Evolutionary conservation across 83 land plant species (phyloP).

Genomic region (Picea mariana): DNA sequence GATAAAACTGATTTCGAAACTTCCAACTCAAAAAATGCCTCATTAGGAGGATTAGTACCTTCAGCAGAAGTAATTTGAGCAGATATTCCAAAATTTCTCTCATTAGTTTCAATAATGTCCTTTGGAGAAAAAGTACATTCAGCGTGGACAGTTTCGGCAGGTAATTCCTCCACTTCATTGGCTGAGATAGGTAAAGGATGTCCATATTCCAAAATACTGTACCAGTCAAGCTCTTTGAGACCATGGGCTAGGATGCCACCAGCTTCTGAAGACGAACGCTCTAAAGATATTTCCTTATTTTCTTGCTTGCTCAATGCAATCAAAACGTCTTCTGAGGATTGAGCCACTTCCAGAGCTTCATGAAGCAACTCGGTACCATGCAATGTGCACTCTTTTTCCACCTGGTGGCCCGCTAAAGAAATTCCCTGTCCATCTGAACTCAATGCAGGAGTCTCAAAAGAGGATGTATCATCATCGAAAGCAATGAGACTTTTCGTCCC

Average conservation of each 20-base stretch:
- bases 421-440: conserved; percentile 6
- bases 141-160: neutral
- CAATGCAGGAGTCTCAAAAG: neutral
- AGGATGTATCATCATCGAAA: neutral
- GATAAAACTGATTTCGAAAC: neutral
- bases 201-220: neutral
- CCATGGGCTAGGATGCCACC: conserved; percentile 27
- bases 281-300: conserved; percentile 3
- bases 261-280: conserved; percentile 15
- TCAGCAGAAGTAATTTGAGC: neutral
- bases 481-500: neutral
- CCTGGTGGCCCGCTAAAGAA: neutral
- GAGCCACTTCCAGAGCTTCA: neutral
- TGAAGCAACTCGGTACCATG: neutral
- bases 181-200: neutral
- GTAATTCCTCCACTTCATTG: conserved; percentile 2
- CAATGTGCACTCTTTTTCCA: neutral
- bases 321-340: conserved; percentile 7
- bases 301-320: neutral
- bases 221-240: conserved; percentile 45
- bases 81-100: neutral
- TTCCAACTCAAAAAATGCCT: neutral
- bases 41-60: neutral
- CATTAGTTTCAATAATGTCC: conserved; percentile 15
- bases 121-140: conserved; percentile 14